phyloP scores from a whole-genome alignment of 495 filamentous ascomycete species.

The Podospora tetraspora region DNA sequence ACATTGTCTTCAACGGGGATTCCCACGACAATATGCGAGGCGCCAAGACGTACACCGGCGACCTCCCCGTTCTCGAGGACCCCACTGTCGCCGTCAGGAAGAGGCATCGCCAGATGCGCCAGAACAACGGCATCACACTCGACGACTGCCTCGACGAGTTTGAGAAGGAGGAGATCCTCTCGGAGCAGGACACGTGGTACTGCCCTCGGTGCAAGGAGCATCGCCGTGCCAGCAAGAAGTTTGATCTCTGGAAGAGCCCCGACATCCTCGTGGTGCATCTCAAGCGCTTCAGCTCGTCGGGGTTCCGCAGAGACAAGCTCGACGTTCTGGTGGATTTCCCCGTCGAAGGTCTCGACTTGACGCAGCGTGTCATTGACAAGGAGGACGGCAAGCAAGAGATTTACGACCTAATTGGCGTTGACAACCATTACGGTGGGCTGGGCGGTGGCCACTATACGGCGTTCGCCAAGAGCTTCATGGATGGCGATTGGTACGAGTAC shows the following conservation, averaged over 20 bases:
- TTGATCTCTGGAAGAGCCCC: conserved; percentile 92
- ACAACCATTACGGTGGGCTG: conserved; percentile 89
- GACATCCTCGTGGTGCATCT: conserved; percentile 89
- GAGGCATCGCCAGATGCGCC: conserved; percentile 52
- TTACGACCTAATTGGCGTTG: conserved; percentile 91
- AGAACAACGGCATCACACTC: conserved; percentile 71
- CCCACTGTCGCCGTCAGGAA: conserved; percentile 59
- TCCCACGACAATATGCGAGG: conserved; percentile 30
- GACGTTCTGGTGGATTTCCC: conserved; percentile 91
- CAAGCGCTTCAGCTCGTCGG: conserved; percentile 83
- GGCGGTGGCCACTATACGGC: conserved; percentile 96
- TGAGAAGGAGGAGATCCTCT: conserved; percentile 84
- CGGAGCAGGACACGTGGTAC: conserved; percentile 93
- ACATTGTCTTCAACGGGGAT: conserved; percentile 63
- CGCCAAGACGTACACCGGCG: conserved; percentile 45
- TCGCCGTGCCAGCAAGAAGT: conserved; percentile 85
- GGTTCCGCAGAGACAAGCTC: conserved; percentile 76
- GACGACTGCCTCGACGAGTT: conserved; percentile 92
- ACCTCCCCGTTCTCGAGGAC: conserved; percentile 53
- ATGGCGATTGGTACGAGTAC: conserved; percentile 86
- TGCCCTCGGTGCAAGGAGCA: conserved; percentile 94
- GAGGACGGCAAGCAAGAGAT: conserved; percentile 72
- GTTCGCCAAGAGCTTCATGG: conserved; percentile 82
- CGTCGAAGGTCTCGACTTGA: conserved; percentile 78
- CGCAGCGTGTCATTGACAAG: conserved; percentile 65